Evolutionary conservation across 2,329 filamentous ascomycete genomes (phyloP).

Genomic region (Passalora sequoiae): DNA sequence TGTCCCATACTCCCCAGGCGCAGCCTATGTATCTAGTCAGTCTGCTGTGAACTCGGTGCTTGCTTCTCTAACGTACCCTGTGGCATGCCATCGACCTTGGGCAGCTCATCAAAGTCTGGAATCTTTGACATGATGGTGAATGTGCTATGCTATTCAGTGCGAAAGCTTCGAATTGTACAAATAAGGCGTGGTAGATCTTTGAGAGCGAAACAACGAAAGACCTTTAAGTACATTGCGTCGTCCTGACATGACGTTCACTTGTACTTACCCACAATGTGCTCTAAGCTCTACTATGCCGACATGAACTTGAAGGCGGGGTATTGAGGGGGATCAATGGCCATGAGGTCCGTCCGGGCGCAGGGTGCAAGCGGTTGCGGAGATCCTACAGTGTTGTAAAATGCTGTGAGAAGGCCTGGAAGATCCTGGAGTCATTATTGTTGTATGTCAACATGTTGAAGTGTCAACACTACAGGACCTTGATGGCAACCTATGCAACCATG

Average conservation of each 20-base stretch:
- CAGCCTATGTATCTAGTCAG: slow-evolving; percentile 22
- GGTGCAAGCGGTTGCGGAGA: too few species aligned
- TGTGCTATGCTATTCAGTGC: background rate
- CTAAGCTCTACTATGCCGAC: too few species aligned
- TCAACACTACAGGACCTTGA: background rate
- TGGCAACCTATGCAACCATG: background rate
- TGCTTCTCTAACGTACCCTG: slow-evolving; percentile 27
- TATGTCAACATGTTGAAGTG: background rate
- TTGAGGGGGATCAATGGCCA: background rate
- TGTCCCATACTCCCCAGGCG: slow-evolving; percentile 44
- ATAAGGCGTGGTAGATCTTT: background rate
- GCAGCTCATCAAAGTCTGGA: slow-evolving; percentile 41
- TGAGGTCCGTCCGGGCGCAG: background rate
- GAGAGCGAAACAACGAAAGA: background rate
- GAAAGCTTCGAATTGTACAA: background rate
- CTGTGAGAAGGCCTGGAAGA: background rate
- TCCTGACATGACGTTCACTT: background rate
- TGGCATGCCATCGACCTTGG: slow-evolving; percentile 39
- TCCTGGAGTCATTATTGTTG: background rate
- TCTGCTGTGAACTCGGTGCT: background rate
- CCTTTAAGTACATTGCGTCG: background rate
- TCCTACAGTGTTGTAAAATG: background rate
- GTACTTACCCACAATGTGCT: background rate
- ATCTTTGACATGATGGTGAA: slow-evolving; percentile 23
- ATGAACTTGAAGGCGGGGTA: background rate